These are phyloP conservation scores for Bonia amplexicaulis DNA, from an alignment of 176 grass and related monocot species.

Conservation along the genomic window DNA sequence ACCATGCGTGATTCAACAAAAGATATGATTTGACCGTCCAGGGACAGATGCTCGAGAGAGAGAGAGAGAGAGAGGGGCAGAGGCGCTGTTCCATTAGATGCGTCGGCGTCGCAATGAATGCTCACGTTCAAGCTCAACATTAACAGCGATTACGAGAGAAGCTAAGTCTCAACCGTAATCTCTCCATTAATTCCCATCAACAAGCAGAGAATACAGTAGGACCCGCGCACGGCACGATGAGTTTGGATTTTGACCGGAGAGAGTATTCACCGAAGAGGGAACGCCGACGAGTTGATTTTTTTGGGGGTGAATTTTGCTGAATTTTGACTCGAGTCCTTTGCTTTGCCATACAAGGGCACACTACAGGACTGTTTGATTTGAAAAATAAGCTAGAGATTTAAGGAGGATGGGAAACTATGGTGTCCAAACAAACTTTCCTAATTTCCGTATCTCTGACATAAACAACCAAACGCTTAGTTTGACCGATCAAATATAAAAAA, in stretches of 20 bases:
- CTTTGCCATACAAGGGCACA: neutral
- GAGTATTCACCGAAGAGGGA: neutral
- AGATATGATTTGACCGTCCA: neutral
- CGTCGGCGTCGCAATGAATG: neutral
- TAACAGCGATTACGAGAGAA: too few species aligned
- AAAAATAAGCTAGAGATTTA: too few species aligned
- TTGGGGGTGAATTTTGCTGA: neutral
- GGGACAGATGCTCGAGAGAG: neutral
- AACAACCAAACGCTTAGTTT: too few species aligned
- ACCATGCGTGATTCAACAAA: neutral
- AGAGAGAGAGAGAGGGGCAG: too few species aligned
- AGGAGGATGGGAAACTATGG: too few species aligned
- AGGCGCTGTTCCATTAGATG: neutral
- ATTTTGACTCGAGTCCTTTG: neutral
- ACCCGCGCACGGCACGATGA: neutral
- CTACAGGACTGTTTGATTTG: too few species aligned
- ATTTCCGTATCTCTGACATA: too few species aligned
- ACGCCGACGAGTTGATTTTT: neutral
- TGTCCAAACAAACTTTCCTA: too few species aligned
- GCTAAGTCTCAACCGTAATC: neutral
- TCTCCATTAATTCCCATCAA: neutral
- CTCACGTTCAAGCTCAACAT: neutral
- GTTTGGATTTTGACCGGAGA: neutral
- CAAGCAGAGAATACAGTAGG: neutral
- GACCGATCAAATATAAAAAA: too few species aligned